Evolutionary conservation across 2,329 filamentous ascomycete species (phyloP), one percentile per base, ranked within the genome.

Genomic region (Berkeleyomyces rouxiae): DNA sequence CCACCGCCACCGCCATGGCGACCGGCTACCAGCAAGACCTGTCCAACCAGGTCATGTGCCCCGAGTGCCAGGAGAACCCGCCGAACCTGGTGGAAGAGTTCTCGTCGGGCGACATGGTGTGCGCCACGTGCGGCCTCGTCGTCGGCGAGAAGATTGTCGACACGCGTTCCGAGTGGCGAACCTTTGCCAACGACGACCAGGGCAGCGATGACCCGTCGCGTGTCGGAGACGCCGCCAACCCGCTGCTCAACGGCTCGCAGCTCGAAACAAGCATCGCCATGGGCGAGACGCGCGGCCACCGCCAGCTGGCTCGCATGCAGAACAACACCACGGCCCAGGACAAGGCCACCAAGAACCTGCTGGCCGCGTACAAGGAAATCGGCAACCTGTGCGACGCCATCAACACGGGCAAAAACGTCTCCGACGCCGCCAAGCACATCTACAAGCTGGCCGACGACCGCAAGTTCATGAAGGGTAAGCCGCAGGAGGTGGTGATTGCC

Each of bases 161-260:
- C 72, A 95, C 89, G 65, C 87, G 95, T 66, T 96, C 90, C 58
- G 93, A 99, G 76, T 99, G 93, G 93, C 89, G 93, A 72, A 99
- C 93, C 0, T 99, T 99, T 76, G 90, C 91, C 71, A 97, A 97
- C 72, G 93, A 99, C 71, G 95, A 99, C 72, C 90, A 96, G 73
- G 90, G 89, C 70, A 91, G 88, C 70, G 95, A 97, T 69, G 93
- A 99, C 68, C 93, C 95, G 3, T 96, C 90, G 64, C 93, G 93
- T 90, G 92, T 99, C 67, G 93, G 93, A 77, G 93, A 97, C 69
- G 88, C 87, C 4, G 86, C 87, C 65, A 96, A 97, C 71, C 86
- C 89, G 61, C 84, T 99, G 51, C 81, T 96, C 64, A 90, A 95
- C 70, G 91, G 90, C 63, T 87, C 90, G 67, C 90, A 96, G 75